These are phyloP conservation scores for Arachnomyces sp. DNA, from an alignment of 2,329 filamentous ascomycete species.

Conservation along the genomic window DNA sequence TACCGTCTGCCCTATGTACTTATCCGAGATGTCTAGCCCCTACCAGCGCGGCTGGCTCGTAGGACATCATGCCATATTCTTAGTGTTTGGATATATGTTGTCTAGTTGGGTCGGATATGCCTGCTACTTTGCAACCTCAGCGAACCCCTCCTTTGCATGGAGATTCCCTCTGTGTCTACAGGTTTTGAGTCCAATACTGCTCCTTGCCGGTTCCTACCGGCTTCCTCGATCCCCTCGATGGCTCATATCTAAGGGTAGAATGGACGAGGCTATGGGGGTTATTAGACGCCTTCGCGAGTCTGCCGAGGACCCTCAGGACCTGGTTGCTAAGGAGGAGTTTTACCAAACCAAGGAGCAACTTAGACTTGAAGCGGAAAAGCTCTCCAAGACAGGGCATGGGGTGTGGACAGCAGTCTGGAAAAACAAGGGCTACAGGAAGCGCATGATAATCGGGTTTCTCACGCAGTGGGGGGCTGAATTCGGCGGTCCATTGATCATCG, in stretches of 20 bases:
- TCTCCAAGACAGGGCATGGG: slow-evolving; percentile 31
- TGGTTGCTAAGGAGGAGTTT: slow-evolving; percentile 39
- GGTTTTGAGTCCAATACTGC: slow-evolving; percentile 31
- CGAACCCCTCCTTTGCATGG: slow-evolving; percentile 36
- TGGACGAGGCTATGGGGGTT: slow-evolving; percentile 39
- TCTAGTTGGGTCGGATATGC: slow-evolving; percentile 38
- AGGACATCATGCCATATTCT: slow-evolving; percentile 39
- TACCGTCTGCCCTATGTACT: slow-evolving; percentile 39
- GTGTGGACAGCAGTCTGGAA: slow-evolving; percentile 40
- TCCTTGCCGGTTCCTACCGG: slow-evolving; percentile 35
- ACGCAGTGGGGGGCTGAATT: slow-evolving; percentile 48
- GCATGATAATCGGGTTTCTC: slow-evolving; percentile 45
- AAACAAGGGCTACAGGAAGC: slow-evolving; percentile 42
- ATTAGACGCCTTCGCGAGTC: slow-evolving; percentile 33
- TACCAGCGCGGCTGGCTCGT: slow-evolving; percentile 38
- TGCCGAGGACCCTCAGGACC: slow-evolving; percentile 31
- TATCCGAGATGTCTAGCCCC: slow-evolving; percentile 36
- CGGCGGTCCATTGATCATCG: slow-evolving; percentile 45
- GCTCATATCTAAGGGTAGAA: slow-evolving; percentile 40
- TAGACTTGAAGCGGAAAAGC: slow-evolving; percentile 34
- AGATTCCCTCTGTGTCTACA: slow-evolving; percentile 38
- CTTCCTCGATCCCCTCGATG: slow-evolving; percentile 43
- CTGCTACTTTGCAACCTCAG: slow-evolving; percentile 34
- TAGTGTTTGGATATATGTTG: slow-evolving; percentile 42
- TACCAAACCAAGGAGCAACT: slow-evolving; percentile 42